Conservation (phyloP, 106 monocot species). For the Apostasia ramifera region DNA sequence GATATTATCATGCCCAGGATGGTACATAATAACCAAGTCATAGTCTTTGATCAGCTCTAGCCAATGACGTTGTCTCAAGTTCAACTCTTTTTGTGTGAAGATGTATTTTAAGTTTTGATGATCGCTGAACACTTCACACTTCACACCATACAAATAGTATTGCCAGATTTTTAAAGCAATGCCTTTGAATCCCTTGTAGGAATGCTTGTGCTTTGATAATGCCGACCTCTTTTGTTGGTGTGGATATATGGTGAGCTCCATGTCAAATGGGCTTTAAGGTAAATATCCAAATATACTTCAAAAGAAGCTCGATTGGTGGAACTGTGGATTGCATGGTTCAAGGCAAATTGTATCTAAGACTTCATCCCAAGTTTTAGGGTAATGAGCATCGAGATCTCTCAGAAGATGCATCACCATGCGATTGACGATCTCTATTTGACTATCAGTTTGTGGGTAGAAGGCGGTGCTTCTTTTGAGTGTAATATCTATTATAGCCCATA, state of each 20-base stretch:
- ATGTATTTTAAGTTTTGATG: too few species aligned
- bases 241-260: background rate
- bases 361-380: constrained; percentile 9
- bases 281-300: background rate
- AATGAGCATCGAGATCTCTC: background rate
- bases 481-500: too few species aligned
- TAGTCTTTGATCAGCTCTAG: too few species aligned
- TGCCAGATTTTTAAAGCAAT: too few species aligned
- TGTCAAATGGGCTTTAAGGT: background rate
- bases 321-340: background rate
- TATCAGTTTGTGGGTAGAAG: constrained; percentile 7
- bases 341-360: constrained; percentile 1
- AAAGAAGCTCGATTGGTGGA: background rate
- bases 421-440: constrained; percentile 9
- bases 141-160: too few species aligned
- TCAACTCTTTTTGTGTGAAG: too few species aligned
- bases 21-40: too few species aligned
- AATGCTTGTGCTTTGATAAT: background rate
- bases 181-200: background rate
- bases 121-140: too few species aligned
- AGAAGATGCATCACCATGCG: background rate
- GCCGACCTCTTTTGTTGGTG: background rate
- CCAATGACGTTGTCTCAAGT: too few species aligned
- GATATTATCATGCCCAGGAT: too few species aligned
- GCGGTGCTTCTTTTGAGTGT: background rate